A percentile compares a stretch with the other conserved stretches of the same genome.
These are phyloP conservation scores for Komagataella pastoris DNA, from an alignment of 805 yeast genomes.

Conservation along the genomic window DNA sequence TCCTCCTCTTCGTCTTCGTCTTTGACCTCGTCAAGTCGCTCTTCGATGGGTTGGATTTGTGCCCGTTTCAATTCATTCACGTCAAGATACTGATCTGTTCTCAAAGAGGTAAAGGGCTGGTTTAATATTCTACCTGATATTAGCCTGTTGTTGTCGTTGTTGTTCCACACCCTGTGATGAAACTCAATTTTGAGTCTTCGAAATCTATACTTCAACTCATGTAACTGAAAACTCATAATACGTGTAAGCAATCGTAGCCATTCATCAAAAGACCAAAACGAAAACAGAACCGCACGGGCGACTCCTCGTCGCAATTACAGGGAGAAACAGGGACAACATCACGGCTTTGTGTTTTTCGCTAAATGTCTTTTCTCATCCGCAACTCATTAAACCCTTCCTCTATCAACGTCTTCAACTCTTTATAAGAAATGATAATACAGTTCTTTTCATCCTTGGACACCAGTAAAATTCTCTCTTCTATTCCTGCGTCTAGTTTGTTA, in stretches of 20 bases:
- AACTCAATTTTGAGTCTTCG: constrained; percentile 10
- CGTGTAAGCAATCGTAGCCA: neutral
- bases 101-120: constrained; percentile 21
- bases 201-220: constrained; percentile 8
- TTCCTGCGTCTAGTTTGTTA: constrained; percentile 87
- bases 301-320: neutral
- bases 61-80: constrained; percentile 3
- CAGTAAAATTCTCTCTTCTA: constrained; percentile 68
- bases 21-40: neutral
- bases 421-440: constrained; percentile 75
- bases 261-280: neutral
- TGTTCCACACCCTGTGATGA: constrained; percentile 15
- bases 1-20: neutral
- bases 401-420: constrained; percentile 63
- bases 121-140: constrained; percentile 21
- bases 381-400: constrained; percentile 53
- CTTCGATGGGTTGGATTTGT: constrained; percentile 1
- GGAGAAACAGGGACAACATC: neutral
- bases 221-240: constrained; percentile 1
- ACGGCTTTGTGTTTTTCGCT: constrained; percentile 2
- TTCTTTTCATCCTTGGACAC: constrained; percentile 77
- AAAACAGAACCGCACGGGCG: neutral
- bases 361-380: constrained; percentile 5
- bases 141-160: constrained; percentile 20
- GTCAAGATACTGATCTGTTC: constrained; percentile 20